Evolutionary conservation across 768 basidiomycete genomes (phyloP).

Genomic region (Multifurca ochricompacta): DNA sequence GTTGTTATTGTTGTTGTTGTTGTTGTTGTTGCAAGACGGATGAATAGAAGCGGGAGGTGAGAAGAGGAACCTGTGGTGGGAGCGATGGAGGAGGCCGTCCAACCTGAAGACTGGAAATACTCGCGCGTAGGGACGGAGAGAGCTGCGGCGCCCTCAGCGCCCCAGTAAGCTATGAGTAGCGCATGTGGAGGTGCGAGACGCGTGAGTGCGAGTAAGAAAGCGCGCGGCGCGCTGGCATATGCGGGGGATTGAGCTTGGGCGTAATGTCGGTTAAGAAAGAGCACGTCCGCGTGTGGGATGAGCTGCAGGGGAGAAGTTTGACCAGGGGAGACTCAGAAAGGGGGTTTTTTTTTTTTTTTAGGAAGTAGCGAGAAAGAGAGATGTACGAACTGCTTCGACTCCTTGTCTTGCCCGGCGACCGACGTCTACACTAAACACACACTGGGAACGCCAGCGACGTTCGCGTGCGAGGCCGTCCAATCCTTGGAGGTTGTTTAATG

Average conservation of each 20-base stretch:
- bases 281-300: slow-evolving; percentile 72
- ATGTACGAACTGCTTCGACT: slow-evolving; percentile 60
- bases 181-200: slow-evolving; percentile 64
- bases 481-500: slow-evolving; percentile 68
- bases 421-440: slow-evolving; percentile 75
- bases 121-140: slow-evolving; percentile 76
- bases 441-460: slow-evolving; percentile 75
- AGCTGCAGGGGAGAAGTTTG: slow-evolving; percentile 38
- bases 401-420: slow-evolving; percentile 69
- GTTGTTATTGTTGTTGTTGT: not conserved
- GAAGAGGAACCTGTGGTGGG: slow-evolving; percentile 21
- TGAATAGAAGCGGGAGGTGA: slow-evolving; percentile 22
- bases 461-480: slow-evolving; percentile 77
- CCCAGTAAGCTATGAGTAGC: slow-evolving; percentile 77
- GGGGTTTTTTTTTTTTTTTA: no score
- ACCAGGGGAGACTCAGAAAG: not conserved
- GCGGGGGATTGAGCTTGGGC: slow-evolving; percentile 54
- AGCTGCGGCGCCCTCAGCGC: slow-evolving; percentile 70
- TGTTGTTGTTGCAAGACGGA: not conserved
- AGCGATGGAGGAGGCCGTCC: slow-evolving; percentile 51
- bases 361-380: not conserved
- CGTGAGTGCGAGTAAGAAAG: slow-evolving; percentile 68
- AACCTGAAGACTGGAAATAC: slow-evolving; percentile 80
- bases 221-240: slow-evolving; percentile 59
- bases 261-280: slow-evolving; percentile 73